A percentile compares a stretch with the other conserved stretches of the same genome.
phyloP scores from a whole-genome alignment of 2,329 filamentous ascomycete genomes.

The Lasiodiplodia gonubiensis region DNA sequence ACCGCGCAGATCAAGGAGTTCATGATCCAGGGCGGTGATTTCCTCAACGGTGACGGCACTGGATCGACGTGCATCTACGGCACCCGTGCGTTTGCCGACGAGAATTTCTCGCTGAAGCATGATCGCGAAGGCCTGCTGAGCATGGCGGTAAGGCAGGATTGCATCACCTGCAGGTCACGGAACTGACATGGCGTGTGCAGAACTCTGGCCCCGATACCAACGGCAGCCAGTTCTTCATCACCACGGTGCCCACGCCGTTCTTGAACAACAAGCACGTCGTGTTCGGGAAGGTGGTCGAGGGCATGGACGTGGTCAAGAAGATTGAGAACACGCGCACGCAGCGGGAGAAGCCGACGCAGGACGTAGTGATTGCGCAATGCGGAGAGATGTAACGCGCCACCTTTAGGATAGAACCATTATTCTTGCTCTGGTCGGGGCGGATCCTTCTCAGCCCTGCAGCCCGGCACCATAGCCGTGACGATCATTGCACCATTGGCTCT shows the following conservation, averaged over 20 bases:
- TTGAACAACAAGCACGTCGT: constrained; percentile 94
- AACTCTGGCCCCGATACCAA: constrained; percentile 93
- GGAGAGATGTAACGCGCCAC: constrained; percentile 77
- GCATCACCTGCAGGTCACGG: background rate
- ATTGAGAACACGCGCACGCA: constrained; percentile 86
- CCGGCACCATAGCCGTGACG: constrained; percentile 18
- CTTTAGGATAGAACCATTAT: background rate
- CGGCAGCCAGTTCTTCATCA: constrained; percentile 97
- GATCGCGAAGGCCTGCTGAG: constrained; percentile 80
- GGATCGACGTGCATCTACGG: constrained; percentile 90
- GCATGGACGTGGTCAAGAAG: constrained; percentile 89
- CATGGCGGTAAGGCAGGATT: constrained; percentile 76
- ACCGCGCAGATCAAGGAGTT: constrained; percentile 80
- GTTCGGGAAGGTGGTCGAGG: constrained; percentile 87
- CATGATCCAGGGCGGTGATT: constrained; percentile 98
- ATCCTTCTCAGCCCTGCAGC: constrained; percentile 5
- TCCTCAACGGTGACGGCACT: constrained; percentile 89
- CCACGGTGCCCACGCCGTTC: constrained; percentile 83
- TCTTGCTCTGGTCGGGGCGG: constrained; percentile 11
- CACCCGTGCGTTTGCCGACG: constrained; percentile 81
- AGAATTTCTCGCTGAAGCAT: constrained; percentile 85
- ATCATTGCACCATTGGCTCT: constrained; percentile 1
- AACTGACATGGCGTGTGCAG: constrained; percentile 50
- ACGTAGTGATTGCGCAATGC: constrained; percentile 83
- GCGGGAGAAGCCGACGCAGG: constrained; percentile 82